Evolutionary conservation across 345 rosid species (phyloP), one percentile per base, ranked within the genome.

Genomic region (Nephelium lappaceum): DNA sequence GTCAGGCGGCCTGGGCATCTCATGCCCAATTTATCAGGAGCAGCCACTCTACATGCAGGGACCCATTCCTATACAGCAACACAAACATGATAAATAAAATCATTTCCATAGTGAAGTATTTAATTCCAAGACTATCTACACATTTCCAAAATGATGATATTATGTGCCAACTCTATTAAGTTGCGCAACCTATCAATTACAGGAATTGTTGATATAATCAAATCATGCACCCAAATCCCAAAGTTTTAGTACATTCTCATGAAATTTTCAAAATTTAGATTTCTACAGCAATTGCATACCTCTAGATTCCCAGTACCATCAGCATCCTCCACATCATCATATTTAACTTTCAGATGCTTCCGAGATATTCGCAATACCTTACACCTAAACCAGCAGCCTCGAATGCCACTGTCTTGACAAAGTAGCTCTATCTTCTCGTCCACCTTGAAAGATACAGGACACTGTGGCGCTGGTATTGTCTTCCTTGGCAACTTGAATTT

Each of bases 371-470:
- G 79, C 79, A 86, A 49, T 51, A 86, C 77, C 73, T 67, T 78
- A 80, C 89, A 86, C 83, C 87, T 81, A 58, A 88, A 88, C 91
- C 91, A 88, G 85, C 91, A 88, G 55, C 91, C 89, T 71, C 88
- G 74, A 58, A 88, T 80, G 55, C 91, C 91, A 71, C 91, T 88
- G 65, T 88, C 91, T 74, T 88, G 85, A 73, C 87, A 84, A 42
- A 88, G 87, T 15, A 86, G 55, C 83, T 88, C 91, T 62, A 88
- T 69, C 73, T 86, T 78, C 25, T 83, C 86, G 23, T 76, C 78
- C 55, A 71, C 82, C 72, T 31, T 78, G 72, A 83, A 71, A 10
- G 69, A 36, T 5, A 47, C 36, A 8, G 65, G 74, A 80, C 14
- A 64, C 15, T n/a, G 73, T 1, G 80, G 57, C 69, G 82, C 76